Base-by-base conservation (phyloP, 2,329 filamentous ascomycete species). In the Aspergillus puulaauensis region DNA sequence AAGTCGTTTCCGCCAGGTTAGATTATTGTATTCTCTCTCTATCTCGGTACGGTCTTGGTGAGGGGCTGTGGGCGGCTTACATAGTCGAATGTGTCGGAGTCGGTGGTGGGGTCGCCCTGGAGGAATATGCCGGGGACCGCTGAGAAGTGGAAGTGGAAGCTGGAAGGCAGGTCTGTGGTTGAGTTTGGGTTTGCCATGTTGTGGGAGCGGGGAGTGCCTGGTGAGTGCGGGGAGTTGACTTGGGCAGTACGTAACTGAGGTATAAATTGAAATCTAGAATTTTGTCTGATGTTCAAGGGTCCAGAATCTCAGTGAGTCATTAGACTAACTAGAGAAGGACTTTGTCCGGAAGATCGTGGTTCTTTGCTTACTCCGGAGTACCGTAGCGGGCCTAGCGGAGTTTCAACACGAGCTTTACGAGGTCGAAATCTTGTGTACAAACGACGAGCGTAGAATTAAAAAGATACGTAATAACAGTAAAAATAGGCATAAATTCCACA, bases 31-130 rank as follows among this genome's bases (percentile, higher is more conserved):
- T 31, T 11, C 27, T 3, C 27, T 31, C 9, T 31, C 8, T 31
- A 31, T 31, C 8, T 8, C 27, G 27, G 27, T 11, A 31, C 9
- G 9, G 9, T 31, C 9, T 11, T 31, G 27, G 9, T 31, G 9
- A 11, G 24, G 27, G 6, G 11, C n/a, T 2, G 35, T 14, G 19
- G 27, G 14, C 4, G 11, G 58, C 69, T 64, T 72, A 81, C 78
- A 67, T 80, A 82, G 68, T 83, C 76, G 58, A 83, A 83, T 9
- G 66, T 74, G 6, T 64, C 66, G 6, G 78, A 70, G 62, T 83
- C 74, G 2, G 80, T 83, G 9, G 64, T 58, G 11, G 74, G 72
- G n/a, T 81, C 78, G 66, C 81, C 80, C 66, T 83, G 81, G 37
- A 77, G 62, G 65, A 83, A 83, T 63, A 79, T 79, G 1, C 80